Evolutionary conservation across 2,329 filamentous ascomycete genomes (phyloP).

Genomic region (Sphaerulina vaccinii): DNA sequence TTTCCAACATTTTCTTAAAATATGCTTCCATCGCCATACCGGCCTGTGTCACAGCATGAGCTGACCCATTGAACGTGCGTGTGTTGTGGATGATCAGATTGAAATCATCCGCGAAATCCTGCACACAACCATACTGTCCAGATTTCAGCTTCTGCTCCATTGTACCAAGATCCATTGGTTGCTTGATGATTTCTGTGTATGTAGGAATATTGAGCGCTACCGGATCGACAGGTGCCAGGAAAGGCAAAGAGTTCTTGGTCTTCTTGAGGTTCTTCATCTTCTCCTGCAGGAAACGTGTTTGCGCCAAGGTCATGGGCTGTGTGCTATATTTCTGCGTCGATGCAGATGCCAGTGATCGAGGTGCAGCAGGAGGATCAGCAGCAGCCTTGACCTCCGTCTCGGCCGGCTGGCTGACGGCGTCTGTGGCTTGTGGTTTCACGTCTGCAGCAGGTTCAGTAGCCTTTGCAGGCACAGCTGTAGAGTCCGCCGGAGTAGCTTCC

Average conservation of each 20-base stretch:
- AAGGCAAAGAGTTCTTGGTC: conserved; percentile 74
- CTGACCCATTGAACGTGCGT: conserved; percentile 74
- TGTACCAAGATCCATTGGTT: conserved; percentile 79
- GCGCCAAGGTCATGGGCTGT: conserved; percentile 56
- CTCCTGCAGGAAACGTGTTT: conserved; percentile 63
- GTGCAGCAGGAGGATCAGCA: conserved; percentile 9
- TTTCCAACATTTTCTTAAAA: conserved; percentile 61
- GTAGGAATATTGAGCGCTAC: conserved; percentile 74
- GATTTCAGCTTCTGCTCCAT: conserved; percentile 79
- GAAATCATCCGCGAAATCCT: conserved; percentile 72
- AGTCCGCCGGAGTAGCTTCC: neutral
- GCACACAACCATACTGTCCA: conserved; percentile 66
- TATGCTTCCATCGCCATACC: conserved; percentile 61
- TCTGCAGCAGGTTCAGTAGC: neutral
- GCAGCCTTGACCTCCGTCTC: conserved; percentile 6
- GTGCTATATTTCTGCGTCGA: conserved; percentile 36
- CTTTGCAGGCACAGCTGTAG: neutral
- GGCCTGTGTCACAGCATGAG: conserved; percentile 69
- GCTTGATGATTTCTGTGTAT: conserved; percentile 68
- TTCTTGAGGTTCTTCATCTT: conserved; percentile 77
- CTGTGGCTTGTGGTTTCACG: conserved; percentile 1
- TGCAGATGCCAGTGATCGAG: conserved; percentile 16
- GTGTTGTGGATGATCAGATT: conserved; percentile 77
- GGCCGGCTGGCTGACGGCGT: conserved; percentile 12
- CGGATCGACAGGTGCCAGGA: conserved; percentile 73